These are phyloP conservation scores for Saccharomyces hybrid DNA, from an alignment of 1,139 yeast genomes.

Conservation along the genomic window DNA sequence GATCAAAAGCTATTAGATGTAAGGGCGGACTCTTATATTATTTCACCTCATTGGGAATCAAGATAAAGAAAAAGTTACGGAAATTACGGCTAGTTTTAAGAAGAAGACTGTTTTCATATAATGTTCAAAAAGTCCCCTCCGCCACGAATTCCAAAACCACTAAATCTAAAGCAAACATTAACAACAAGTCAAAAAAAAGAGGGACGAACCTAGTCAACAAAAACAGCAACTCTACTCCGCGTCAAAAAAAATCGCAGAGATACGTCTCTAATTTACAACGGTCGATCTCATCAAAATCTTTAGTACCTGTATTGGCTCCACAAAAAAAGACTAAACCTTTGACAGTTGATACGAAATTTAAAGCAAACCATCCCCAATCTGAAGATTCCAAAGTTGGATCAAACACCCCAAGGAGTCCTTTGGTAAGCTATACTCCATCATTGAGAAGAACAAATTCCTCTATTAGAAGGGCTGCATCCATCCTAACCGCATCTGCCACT, in stretches of 20 bases:
- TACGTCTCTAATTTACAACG: conserved; percentile 26
- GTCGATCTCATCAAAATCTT: conserved; percentile 21
- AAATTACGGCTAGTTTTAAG: conserved; percentile 15
- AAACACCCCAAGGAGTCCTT: not conserved
- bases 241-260: conserved; percentile 25
- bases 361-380: not conserved
- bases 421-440: conserved; percentile 14
- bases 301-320: conserved; percentile 13
- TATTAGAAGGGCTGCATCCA: conserved; percentile 32
- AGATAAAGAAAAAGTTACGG: conserved; percentile 16
- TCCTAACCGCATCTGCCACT: conserved; percentile 14
- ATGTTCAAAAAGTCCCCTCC: not conserved
- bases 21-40: conserved; percentile 30
- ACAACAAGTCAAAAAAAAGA: conserved; percentile 1
- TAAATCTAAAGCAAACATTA: conserved; percentile 3
- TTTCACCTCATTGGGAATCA: conserved; percentile 21
- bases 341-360: not conserved
- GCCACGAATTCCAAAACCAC: conserved; percentile 1
- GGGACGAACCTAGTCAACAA: conserved; percentile 6
- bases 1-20: conserved; percentile 31
- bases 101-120: conserved; percentile 12
- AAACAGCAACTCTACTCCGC: conserved; percentile 18
- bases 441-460: conserved; percentile 32
- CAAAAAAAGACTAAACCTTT: not conserved
- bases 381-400: not conserved